Conservation (phyloP, 352 stramenopile species). For the Pythium myriotylum region DNA sequence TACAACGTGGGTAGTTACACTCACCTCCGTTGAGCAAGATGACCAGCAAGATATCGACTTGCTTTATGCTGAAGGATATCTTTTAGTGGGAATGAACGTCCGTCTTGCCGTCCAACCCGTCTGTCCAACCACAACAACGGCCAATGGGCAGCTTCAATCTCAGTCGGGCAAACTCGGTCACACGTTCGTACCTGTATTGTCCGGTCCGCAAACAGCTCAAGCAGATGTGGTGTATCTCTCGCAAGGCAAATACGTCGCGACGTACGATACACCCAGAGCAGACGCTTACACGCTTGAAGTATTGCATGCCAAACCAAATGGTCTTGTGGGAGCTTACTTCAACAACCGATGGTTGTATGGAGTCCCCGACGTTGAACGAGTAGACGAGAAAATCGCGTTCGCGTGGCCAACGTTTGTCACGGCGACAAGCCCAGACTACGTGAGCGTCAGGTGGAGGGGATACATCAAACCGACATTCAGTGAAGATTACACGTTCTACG, state of each 20-base stretch:
- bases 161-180: conserved; percentile 48
- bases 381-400: conserved; percentile 93
- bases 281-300: conserved; percentile 89
- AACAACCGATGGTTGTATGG: conserved; percentile 96
- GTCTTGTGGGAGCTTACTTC: conserved; percentile 93
- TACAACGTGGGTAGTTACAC: conserved; percentile 86
- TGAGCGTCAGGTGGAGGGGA: conserved; percentile 92
- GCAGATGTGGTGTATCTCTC: conserved; percentile 63
- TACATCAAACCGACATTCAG: conserved; percentile 86
- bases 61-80: conserved; percentile 84
- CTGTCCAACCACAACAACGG: conserved; percentile 51
- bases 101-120: conserved; percentile 41
- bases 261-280: conserved; percentile 87
- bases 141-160: conserved; percentile 24
- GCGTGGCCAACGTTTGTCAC: conserved; percentile 91
- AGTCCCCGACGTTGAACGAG: conserved; percentile 71
- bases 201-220: conserved; percentile 51
- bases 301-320: conserved; percentile 65
- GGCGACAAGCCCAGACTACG: conserved; percentile 91
- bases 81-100: conserved; percentile 52
- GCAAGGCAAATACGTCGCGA: conserved; percentile 84
- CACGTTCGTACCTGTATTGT: conserved; percentile 66
- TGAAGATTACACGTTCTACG: conserved; percentile 82
- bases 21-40: conserved; percentile 67
- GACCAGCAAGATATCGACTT: conserved; percentile 46